Evolutionary conservation across 2,329 filamentous ascomycete species (phyloP).

Genomic region (Verticillium albo-atrum): DNA sequence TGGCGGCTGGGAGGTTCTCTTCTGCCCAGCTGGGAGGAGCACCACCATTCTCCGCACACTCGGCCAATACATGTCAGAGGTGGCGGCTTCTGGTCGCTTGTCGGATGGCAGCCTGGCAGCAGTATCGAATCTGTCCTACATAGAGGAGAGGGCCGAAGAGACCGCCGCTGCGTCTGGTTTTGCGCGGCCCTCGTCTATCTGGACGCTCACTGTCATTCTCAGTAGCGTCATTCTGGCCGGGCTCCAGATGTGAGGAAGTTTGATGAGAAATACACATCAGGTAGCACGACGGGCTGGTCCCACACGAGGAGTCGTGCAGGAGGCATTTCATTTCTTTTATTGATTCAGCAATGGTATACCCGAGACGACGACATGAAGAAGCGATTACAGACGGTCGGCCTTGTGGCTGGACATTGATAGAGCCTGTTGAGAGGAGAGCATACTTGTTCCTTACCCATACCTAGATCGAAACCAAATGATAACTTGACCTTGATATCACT

Average conservation of each 20-base stretch:
- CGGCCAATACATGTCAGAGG: conserved; percentile 40
- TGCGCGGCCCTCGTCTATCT: background rate
- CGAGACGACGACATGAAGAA: conserved; percentile 8
- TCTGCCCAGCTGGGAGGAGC: conserved; percentile 64
- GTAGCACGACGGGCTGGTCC: conserved; percentile 9
- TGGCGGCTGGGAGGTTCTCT: conserved; percentile 72
- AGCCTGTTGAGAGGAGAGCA: background rate
- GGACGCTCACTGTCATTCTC: background rate
- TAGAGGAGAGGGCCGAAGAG: conserved; percentile 11
- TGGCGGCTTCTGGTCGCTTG: conserved; percentile 38
- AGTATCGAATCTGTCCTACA: conserved; percentile 11
- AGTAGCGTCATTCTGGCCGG: background rate
- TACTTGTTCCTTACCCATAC: conserved; percentile 6
- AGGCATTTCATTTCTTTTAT: background rate
- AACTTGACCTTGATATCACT: background rate
- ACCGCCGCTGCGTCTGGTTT: conserved; percentile 4
- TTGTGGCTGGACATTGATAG: background rate
- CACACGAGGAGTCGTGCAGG: conserved; percentile 3
- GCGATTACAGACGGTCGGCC: background rate
- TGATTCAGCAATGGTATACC: conserved; percentile 10
- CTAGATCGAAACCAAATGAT: conserved; percentile 22
- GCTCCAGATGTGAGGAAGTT: background rate
- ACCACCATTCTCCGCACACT: conserved; percentile 54
- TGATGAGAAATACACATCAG: background rate
- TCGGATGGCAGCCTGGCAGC: conserved; percentile 19